Conservation (phyloP, 148 eudicot genomes). For the Talinum fruticosum region DNA sequence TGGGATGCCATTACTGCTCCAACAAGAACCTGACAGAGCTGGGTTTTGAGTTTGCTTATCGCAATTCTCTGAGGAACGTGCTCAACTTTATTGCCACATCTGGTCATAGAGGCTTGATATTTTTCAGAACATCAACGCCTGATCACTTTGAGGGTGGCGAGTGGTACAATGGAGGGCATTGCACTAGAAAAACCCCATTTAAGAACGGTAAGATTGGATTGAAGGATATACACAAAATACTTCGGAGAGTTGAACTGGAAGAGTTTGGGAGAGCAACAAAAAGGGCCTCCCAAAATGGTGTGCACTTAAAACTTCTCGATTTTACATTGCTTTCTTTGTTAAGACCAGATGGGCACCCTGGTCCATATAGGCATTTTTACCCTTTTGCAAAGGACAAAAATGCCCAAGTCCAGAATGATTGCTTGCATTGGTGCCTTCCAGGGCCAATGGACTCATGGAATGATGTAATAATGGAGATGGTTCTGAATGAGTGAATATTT, state of each 20-base stretch:
- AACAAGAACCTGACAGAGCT: conserved; percentile 34
- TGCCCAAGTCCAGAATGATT: conserved; percentile 43
- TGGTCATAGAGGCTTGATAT: conserved; percentile 44
- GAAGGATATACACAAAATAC: conserved; percentile 34
- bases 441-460: conserved; percentile 93
- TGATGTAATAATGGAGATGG: conserved; percentile 67
- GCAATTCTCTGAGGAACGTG: conserved; percentile 36
- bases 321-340: conserved; percentile 52
- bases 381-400: conserved; percentile 47
- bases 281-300: conserved; percentile 51
- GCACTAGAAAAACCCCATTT: conserved; percentile 53
- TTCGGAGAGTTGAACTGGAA: conserved; percentile 61
- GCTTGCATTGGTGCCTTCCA: conserved; percentile 92
- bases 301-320: conserved; percentile 55
- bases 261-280: conserved; percentile 46
- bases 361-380: conserved; percentile 53
- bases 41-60: conserved; percentile 47
- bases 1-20: conserved; percentile 59
- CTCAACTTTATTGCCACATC: conserved; percentile 48
- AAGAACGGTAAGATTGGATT: conserved; percentile 52
- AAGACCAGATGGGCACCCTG: conserved; percentile 92
- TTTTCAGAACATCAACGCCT: conserved; percentile 60
- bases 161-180: conserved; percentile 66
- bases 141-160: conserved; percentile 87
- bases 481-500: conserved; percentile 34